A percentile compares a stretch with the other conserved stretches of the same genome.
phyloP scores from a whole-genome alignment of 352 stramenopile genomes.

The Globisporangium ultimum region DNA sequence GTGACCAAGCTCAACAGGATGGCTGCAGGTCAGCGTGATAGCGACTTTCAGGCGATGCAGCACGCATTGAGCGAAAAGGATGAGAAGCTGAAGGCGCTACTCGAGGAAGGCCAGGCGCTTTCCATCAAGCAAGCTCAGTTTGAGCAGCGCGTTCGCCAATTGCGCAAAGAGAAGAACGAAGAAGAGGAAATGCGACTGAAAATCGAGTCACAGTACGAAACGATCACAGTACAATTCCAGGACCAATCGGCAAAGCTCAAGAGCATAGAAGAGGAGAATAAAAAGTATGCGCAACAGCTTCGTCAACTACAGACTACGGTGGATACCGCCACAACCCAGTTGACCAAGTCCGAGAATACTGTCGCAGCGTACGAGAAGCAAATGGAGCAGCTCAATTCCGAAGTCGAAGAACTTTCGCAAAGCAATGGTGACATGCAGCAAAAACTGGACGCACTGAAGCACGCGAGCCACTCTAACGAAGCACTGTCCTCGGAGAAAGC shows the following conservation, averaged over 20 bases:
- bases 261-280: conserved; percentile 46
- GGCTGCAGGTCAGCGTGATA: conserved; percentile 30
- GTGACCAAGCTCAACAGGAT: conserved; percentile 54
- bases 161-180: conserved; percentile 81
- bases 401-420: conserved; percentile 26
- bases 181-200: conserved; percentile 57
- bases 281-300: conserved; percentile 35
- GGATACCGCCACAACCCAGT: conserved; percentile 22
- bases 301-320: conserved; percentile 18
- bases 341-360: conserved; percentile 29
- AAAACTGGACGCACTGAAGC: conserved; percentile 38
- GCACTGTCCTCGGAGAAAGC: conserved; percentile 44
- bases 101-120: conserved; percentile 73
- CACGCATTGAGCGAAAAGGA: conserved; percentile 70
- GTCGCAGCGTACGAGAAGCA: conserved; percentile 15
- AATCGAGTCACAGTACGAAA: conserved; percentile 51
- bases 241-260: conserved; percentile 46
- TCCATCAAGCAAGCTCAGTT: conserved; percentile 77
- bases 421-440: conserved; percentile 32
- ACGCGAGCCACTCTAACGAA: conserved; percentile 43
- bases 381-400: conserved; percentile 19
- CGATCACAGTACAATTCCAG: conserved; percentile 40
- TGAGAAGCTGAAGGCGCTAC: conserved; percentile 53
- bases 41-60: conserved; percentile 59
- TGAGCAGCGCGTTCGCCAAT: conserved; percentile 57